These are phyloP conservation scores for Saccharomycopsis vini DNA, from an alignment of 805 yeast species.

Conservation along the genomic window DNA sequence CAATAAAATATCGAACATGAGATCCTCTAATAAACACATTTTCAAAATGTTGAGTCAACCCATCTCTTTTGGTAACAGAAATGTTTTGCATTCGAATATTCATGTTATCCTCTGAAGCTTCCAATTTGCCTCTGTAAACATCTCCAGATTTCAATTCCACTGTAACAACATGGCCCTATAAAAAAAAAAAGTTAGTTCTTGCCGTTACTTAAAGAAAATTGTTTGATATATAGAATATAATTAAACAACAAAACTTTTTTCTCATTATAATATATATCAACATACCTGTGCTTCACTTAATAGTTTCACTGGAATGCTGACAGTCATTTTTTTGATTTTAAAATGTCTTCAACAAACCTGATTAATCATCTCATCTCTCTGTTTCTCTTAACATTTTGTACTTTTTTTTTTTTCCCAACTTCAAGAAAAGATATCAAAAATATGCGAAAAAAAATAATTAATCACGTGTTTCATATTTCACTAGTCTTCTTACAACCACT, in stretches of 20 bases:
- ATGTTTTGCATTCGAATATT: constrained; percentile 80
- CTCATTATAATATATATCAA: neutral
- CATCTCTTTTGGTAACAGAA: constrained; percentile 67
- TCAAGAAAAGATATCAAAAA: too few species aligned
- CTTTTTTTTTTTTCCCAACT: too few species aligned
- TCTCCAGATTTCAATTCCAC: constrained; percentile 81
- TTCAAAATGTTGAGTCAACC: constrained; percentile 65
- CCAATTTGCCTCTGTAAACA: constrained; percentile 75
- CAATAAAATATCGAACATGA: constrained; percentile 69
- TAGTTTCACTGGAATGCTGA: constrained; percentile 78
- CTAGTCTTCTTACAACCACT: too few species aligned
- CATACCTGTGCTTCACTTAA: constrained; percentile 69
- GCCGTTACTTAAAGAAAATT: too few species aligned
- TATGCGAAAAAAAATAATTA: too few species aligned
- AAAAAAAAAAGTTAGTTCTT: neutral
- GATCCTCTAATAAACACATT: constrained; percentile 90
- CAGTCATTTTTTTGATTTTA: too few species aligned
- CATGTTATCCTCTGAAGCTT: constrained; percentile 92
- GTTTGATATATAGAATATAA: neutral
- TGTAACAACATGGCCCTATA: constrained; percentile 73
- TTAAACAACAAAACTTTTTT: neutral
- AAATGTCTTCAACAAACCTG: too few species aligned
- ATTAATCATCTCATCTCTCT: too few species aligned
- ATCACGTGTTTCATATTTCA: too few species aligned
- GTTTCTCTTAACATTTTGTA: too few species aligned